Conservation (phyloP, 2,329 filamentous ascomycete genomes). For the Fusarium equiseti region DNA sequence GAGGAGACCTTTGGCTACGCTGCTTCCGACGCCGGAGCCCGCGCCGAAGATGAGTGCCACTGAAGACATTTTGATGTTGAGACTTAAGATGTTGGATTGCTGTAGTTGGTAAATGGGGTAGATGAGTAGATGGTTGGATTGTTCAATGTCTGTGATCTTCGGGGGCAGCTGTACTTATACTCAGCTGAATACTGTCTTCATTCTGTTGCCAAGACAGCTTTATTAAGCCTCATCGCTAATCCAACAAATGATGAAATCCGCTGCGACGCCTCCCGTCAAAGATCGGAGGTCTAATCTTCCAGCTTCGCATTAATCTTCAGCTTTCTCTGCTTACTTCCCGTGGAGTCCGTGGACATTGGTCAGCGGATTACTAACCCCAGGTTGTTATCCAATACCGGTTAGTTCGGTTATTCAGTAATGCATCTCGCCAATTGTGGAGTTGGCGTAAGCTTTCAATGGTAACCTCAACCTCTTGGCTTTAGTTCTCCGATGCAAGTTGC, state of each 20-base stretch:
- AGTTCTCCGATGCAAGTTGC: rapidly evolving
- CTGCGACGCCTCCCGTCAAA: not conserved
- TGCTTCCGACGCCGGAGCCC: constrained; percentile 17
- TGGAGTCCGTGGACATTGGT: constrained; percentile 7
- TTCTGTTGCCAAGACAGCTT: not conserved
- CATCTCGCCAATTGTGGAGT: not conserved
- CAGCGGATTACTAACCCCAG: constrained; percentile 3
- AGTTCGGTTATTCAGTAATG: no score
- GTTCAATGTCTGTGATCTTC: rapidly evolving
- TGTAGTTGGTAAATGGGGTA: no score
- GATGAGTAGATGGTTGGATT: no score
- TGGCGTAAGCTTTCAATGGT: not conserved
- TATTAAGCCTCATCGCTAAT: not conserved
- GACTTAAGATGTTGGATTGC: no score
- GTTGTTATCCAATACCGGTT: not conserved
- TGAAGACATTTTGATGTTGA: not conserved
- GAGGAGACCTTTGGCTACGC: constrained; percentile 15
- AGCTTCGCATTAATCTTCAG: not conserved
- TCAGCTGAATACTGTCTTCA: not conserved
- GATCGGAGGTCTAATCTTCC: not conserved
- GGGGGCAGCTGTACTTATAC: not conserved
- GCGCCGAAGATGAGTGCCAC: constrained; percentile 22
- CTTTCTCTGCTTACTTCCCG: not conserved
- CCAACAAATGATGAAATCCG: no score
- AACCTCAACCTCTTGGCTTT: not conserved